Evolutionary conservation across 1,284 basidiomycete genomes (phyloP).

Genomic region (Anthracocystis walkeri): DNA sequence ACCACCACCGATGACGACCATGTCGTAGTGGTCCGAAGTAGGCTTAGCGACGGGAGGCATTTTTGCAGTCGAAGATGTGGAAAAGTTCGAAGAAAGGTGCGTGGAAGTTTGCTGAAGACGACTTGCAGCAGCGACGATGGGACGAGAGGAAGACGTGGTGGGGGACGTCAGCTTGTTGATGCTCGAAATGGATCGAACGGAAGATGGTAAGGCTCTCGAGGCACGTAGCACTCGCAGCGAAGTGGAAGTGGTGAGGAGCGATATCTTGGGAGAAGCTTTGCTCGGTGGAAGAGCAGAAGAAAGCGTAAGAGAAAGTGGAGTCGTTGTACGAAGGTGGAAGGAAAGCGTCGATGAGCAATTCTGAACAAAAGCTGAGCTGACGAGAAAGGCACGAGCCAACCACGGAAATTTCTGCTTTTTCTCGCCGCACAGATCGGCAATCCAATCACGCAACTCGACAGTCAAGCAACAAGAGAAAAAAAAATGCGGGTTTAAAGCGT

Average conservation of each 20-base stretch:
- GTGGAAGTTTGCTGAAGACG: constrained; percentile 35
- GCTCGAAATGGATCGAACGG: constrained; percentile 5
- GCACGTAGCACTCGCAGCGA: constrained; percentile 43
- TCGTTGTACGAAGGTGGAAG: neutral
- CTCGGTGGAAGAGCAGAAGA: neutral
- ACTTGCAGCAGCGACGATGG: constrained; percentile 8
- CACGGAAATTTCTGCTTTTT: no score
- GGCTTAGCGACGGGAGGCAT: constrained; percentile 67
- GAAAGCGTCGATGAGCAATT: neutral
- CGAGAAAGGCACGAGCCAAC: constrained; percentile 11
- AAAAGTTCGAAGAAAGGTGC: constrained; percentile 26
- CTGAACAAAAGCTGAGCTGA: no score
- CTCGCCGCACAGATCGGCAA: no score
- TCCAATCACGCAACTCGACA: no score
- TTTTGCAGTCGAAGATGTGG: constrained; percentile 20
- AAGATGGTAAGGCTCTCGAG: constrained; percentile 11
- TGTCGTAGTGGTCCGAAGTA: constrained; percentile 59
- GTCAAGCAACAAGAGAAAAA: no score
- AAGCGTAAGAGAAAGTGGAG: neutral
- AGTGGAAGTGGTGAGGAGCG: constrained; percentile 17
- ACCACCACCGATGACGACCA: constrained; percentile 68
- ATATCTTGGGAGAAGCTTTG: constrained; percentile 21
- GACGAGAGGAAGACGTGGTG: neutral
- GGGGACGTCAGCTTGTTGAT: constrained; percentile 35
- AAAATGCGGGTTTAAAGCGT: no score